Percentiles rank a stretch among this genome's conserved stretches.
phyloP scores from a whole-genome alignment of 202 grass and related monocot genomes.

The Saccharum hybrid region DNA sequence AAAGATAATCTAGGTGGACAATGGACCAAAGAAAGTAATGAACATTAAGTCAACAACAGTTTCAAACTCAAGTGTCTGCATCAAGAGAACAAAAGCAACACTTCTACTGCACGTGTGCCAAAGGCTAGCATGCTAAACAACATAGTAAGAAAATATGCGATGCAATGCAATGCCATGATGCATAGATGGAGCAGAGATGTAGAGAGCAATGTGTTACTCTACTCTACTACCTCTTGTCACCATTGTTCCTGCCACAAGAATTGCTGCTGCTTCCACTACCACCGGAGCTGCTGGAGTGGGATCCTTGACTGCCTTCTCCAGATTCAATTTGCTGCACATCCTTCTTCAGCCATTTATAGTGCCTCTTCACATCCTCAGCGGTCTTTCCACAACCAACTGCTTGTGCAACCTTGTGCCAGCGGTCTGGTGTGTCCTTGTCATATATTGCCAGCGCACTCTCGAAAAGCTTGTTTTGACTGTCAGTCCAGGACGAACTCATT shows the following conservation, averaged over 20 bases:
- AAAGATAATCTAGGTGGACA: conserved; percentile 32
- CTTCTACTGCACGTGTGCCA: not conserved
- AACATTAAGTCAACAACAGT: conserved; percentile 40
- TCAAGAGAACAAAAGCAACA: conserved; percentile 20
- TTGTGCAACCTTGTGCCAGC: conserved; percentile 72
- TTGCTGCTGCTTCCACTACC: conserved; percentile 40
- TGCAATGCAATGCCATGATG: conserved; percentile 31
- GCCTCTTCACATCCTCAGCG: conserved; percentile 62
- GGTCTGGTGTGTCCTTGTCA: conserved; percentile 65
- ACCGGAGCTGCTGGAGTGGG: conserved; percentile 9
- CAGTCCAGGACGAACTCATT: conserved; percentile 68
- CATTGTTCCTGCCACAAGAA: conserved; percentile 47
- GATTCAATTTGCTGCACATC: conserved; percentile 61
- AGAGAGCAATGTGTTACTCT: conserved; percentile 27
- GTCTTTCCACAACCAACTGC: conserved; percentile 67
- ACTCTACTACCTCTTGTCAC: conserved; percentile 55
- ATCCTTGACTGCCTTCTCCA: conserved; percentile 22
- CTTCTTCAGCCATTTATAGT: conserved; percentile 48
- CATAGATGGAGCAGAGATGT: not conserved
- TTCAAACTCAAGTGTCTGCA: conserved; percentile 29
- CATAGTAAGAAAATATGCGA: conserved; percentile 24
- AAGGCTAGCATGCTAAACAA: conserved; percentile 1
- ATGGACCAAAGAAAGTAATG: conserved; percentile 16
- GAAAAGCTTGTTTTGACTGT: conserved; percentile 64
- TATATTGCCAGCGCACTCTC: conserved; percentile 62